Conservation (phyloP, 306 rosid species). For the Cicer chorassanicum region DNA sequence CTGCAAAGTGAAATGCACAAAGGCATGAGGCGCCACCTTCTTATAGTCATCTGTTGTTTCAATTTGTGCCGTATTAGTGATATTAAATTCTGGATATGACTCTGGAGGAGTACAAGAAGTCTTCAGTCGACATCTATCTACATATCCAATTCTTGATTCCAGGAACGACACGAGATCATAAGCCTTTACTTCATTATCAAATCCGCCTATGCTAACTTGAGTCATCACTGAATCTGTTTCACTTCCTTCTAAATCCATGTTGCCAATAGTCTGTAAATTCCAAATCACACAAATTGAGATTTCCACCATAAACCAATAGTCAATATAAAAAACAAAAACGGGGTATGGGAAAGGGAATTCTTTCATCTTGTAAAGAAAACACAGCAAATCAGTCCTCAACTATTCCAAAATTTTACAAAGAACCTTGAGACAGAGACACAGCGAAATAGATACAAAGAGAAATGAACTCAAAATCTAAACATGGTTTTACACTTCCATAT, state of each 20-base stretch:
- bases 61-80: slow-evolving; percentile 33
- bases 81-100: slow-evolving; percentile 65
- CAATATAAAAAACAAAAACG: neutral
- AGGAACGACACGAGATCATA: slow-evolving; percentile 57
- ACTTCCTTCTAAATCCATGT: slow-evolving; percentile 56
- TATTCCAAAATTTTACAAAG: neutral
- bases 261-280: slow-evolving; percentile 43
- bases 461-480: slow-evolving; percentile 15
- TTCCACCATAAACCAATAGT: slow-evolving; percentile 26
- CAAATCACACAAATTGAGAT: slow-evolving; percentile 15
- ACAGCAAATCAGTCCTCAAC: slow-evolving; percentile 10
- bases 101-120: slow-evolving; percentile 86
- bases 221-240: slow-evolving; percentile 56
- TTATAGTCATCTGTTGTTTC: slow-evolving; percentile 47
- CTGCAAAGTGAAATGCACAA: slow-evolving; percentile 72
- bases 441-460: neutral
- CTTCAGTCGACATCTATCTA: slow-evolving; percentile 75
- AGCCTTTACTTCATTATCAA: slow-evolving; percentile 60
- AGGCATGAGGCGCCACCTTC: slow-evolving; percentile 79
- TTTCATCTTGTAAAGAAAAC: slow-evolving; percentile 16
- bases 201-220: slow-evolving; percentile 86
- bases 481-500: neutral
- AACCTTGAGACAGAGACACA: slow-evolving; percentile 21
- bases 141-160: slow-evolving; percentile 63
- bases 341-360: slow-evolving; percentile 16